These are phyloP conservation scores for Penicillium cataractarum DNA, from an alignment of 495 filamentous ascomycete genomes.

Conservation along the genomic window DNA sequence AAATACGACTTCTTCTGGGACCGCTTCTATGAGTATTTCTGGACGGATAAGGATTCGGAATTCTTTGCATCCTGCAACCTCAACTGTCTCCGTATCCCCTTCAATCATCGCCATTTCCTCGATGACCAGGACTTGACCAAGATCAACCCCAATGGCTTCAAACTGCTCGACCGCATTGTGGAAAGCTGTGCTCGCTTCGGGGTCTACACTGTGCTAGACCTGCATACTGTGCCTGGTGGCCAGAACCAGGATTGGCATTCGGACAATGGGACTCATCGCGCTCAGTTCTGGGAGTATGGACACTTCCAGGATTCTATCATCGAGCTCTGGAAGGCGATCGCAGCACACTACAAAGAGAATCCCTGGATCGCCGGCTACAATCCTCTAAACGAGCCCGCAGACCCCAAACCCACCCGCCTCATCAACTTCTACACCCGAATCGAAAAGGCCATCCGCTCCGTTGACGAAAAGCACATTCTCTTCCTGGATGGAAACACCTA, in stretches of 20 bases:
- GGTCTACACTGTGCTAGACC: neutral
- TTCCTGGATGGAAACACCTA: conserved; percentile 1
- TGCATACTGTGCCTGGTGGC: neutral
- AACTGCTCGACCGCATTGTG: neutral
- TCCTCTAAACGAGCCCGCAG: neutral
- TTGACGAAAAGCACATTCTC: neutral
- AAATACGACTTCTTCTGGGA: neutral
- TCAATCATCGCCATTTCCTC: neutral
- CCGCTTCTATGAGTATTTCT: neutral
- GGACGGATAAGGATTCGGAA: neutral
- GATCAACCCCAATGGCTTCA: neutral
- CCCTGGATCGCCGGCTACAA: neutral
- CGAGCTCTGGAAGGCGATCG: neutral
- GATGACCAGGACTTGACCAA: neutral
- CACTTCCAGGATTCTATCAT: neutral
- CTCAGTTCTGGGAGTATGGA: neutral
- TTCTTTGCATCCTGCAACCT: neutral
- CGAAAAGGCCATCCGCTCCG: neutral
- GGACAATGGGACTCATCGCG: neutral
- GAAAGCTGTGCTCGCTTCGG: neutral
- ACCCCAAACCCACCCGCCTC: neutral
- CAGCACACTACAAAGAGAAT: neutral
- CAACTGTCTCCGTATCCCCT: neutral
- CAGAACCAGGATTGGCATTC: neutral
- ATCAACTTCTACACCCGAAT: conserved; percentile 1